Evolutionary conservation across 2,329 filamentous ascomycete genomes (phyloP).

Genomic region (Polychaeton citri): DNA sequence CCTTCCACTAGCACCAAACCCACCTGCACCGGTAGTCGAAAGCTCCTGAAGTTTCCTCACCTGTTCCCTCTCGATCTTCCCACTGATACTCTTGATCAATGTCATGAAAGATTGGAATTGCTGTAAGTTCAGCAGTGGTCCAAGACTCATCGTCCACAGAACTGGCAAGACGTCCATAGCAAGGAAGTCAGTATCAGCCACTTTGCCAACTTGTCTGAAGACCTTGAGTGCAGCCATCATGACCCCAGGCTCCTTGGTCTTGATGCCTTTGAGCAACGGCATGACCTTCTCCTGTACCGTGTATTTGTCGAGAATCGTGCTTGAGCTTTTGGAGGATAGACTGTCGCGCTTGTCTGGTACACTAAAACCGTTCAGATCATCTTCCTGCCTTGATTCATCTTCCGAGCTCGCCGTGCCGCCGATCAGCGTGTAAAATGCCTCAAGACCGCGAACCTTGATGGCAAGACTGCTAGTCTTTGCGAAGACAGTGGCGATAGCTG

Average conservation of each 20-base stretch:
- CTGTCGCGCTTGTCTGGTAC: constrained; percentile 31
- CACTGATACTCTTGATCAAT: constrained; percentile 68
- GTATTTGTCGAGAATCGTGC: constrained; percentile 85
- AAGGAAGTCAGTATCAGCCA: constrained; percentile 79
- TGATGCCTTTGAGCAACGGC: constrained; percentile 79
- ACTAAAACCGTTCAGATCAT: constrained; percentile 62
- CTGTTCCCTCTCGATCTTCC: constrained; percentile 77
- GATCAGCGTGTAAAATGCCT: constrained; percentile 81
- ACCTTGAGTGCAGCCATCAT: constrained; percentile 89
- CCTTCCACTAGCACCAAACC: background rate
- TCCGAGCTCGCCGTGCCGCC: constrained; percentile 43
- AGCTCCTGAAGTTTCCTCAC: constrained; percentile 78
- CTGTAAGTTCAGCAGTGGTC: constrained; percentile 71
- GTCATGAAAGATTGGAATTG: constrained; percentile 84
- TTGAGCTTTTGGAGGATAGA: constrained; percentile 37
- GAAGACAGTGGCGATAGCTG: constrained; percentile 79
- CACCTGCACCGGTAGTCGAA: constrained; percentile 37
- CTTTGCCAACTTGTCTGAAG: constrained; percentile 65
- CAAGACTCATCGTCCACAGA: constrained; percentile 83
- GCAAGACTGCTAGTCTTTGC: constrained; percentile 83
- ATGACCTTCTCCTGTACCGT: constrained; percentile 97
- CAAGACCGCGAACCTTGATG: constrained; percentile 85
- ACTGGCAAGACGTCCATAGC: constrained; percentile 83
- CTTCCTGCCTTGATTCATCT: constrained; percentile 31
- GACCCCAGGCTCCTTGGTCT: constrained; percentile 93